phyloP scores from a whole-genome alignment of 371 early-diverging fungal genomes.

The Haplosporangium sp. region DNA sequence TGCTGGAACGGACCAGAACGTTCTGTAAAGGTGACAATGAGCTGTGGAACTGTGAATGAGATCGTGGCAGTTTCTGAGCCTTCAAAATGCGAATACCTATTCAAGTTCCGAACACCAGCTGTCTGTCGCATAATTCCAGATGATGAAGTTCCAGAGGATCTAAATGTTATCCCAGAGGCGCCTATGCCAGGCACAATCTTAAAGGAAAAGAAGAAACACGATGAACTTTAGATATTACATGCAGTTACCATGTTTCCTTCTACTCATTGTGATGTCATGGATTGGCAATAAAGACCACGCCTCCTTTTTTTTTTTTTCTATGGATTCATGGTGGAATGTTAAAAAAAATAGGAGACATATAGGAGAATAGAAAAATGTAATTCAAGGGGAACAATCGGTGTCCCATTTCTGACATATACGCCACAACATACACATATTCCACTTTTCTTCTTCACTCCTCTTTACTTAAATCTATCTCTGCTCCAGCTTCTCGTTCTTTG shows the following conservation, averaged over 20 bases:
- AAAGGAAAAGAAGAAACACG: constrained; percentile 19
- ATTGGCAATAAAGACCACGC: no score
- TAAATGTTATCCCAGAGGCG: constrained; percentile 10
- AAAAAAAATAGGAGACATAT: constrained; percentile 10
- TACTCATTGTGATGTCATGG: background rate
- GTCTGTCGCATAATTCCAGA: constrained; percentile 64
- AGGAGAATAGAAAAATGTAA: background rate
- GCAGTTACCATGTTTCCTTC: background rate
- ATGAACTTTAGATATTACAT: constrained; percentile 27
- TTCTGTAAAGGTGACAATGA: constrained; percentile 67
- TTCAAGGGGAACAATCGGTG: background rate
- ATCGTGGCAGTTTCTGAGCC: constrained; percentile 85
- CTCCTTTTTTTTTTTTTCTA: background rate
- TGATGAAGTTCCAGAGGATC: background rate
- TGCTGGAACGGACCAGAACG: constrained; percentile 97
- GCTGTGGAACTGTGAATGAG: constrained; percentile 79
- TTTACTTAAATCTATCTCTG: background rate
- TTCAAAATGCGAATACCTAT: constrained; percentile 93
- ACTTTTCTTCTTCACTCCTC: background rate
- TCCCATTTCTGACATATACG: background rate
- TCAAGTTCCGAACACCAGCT: constrained; percentile 79
- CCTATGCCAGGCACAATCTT: constrained; percentile 11
- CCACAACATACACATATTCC: background rate
- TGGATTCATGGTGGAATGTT: background rate
- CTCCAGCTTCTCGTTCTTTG: background rate